Base-by-base conservation (phyloP, 129 eudicot genomes). In the Flaveria trinervia region DNA sequence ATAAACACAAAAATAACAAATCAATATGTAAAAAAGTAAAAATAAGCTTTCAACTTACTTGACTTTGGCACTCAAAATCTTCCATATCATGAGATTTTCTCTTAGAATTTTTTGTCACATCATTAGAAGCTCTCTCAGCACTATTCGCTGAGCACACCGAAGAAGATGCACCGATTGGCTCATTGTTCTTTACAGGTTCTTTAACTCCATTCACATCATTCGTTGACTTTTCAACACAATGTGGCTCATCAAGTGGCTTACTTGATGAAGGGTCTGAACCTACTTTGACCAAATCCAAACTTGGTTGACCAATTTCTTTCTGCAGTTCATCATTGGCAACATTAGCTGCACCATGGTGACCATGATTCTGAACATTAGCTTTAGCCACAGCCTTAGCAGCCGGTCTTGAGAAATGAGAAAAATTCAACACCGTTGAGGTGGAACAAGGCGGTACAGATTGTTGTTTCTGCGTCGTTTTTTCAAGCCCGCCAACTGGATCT, bases 61-160 rank as follows among this genome's bases (percentile, higher is more conserved):
- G 96, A 83, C 95, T 88, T 14, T 84, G 92, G 68, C 86, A 86
- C 73, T 89, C 97, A 18, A 85, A 87, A 16, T 94, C 97, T 45
- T 88, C 97, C 1, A 75, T 81, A 72, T 95, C 96, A 60, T 51
- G 87, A 72, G 80, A 80, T 72, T 89, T 95, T 68, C 99, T 85
- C 79, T 89, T 95, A 45, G 70, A 74, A 79, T 79, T 82, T 62
- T 75, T 84, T 8, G 84, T 78, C 71, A 83, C 86, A 68, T 88
- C 89, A 80, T 85, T 86, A 16, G 99, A 89, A 70, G 86, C 86
- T 82, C 93, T 80, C 68, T 95, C 97, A 2, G 79, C 92, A 79
- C 99, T 89, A 70, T 89, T 91, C 11, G 90, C 97, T 1, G 99
- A 95, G 73, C 99, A 89, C n/a, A 89, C 94, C 57, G 99, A 92